Evolutionary conservation across 2,329 filamentous ascomycete species (phyloP).

Genomic region (Trichoderma afroharzianum): DNA sequence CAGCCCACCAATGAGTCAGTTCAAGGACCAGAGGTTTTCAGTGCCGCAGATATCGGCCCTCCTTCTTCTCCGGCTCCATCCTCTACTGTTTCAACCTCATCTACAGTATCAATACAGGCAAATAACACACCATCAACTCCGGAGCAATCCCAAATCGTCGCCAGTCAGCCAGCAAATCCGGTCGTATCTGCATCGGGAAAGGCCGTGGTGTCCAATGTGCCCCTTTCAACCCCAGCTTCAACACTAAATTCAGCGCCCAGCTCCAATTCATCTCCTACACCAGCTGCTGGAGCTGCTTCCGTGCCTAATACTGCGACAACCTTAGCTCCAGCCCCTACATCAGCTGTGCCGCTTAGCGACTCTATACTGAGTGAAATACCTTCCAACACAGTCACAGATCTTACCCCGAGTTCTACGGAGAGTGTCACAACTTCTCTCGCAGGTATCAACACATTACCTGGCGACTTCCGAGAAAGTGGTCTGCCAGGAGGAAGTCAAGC

Average conservation of each 20-base stretch:
- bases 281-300: neutral
- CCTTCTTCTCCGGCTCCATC: neutral
- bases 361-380: neutral
- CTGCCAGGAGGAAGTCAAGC: neutral
- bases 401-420: neutral
- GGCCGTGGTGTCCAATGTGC: neutral
- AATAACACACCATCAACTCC: neutral
- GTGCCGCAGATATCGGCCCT: neutral
- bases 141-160: neutral
- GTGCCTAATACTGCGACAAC: neutral
- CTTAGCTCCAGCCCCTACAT: neutral
- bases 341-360: neutral
- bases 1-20: neutral
- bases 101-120: neutral
- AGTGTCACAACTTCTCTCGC: neutral
- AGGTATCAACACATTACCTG: neutral
- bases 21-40: neutral
- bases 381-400: neutral
- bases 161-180: neutral
- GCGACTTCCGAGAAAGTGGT: neutral
- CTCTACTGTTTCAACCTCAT: neutral
- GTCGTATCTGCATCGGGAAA: neutral
- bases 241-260: neutral
- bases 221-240: neutral
- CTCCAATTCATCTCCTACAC: neutral